Percentiles rank a stretch among this genome's conserved stretches.
Evolutionary conservation across 148 eudicot species (phyloP).

Genomic region (Diospyros kaki): DNA sequence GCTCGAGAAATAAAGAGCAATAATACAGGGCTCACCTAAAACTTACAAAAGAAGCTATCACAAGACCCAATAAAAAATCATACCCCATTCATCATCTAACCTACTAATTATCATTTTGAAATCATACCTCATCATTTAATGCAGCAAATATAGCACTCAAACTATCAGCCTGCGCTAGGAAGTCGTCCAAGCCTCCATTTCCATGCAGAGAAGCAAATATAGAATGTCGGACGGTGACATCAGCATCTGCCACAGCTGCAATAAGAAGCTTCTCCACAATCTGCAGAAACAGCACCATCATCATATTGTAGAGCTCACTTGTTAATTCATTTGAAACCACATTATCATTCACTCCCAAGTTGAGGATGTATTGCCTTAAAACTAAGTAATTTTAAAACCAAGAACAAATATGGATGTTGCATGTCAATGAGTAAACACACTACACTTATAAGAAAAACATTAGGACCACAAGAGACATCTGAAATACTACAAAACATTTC

Average conservation of each 20-base stretch:
- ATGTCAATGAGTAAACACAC: too few relatives aligned
- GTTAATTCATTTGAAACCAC: neutral
- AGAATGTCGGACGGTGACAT: constrained; percentile 79
- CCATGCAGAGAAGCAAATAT: constrained; percentile 77
- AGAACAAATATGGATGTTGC: too few relatives aligned
- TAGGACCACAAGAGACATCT: too few relatives aligned
- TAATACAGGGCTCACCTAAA: neutral
- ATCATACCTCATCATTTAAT: constrained; percentile 83
- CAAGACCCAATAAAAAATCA: neutral
- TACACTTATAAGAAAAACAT: too few relatives aligned
- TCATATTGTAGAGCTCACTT: neutral
- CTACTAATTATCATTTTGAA: neutral
- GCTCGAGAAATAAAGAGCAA: neutral
- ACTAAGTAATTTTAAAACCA: too few relatives aligned
- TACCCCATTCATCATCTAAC: constrained; percentile 1
- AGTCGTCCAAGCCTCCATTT: constrained; percentile 81
- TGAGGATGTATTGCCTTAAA: too few relatives aligned
- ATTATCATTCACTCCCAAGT: neutral
- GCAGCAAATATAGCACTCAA: constrained; percentile 96
- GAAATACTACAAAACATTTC: too few relatives aligned
- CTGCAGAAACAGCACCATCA: constrained; percentile 34
- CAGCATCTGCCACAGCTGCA: constrained; percentile 97
- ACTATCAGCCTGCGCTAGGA: constrained; percentile 92
- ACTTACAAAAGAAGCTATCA: neutral
- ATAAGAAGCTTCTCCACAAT: constrained; percentile 89